Base-by-base conservation (phyloP, 1,284 basidiomycete genomes). In the Trametes sp. region DNA sequence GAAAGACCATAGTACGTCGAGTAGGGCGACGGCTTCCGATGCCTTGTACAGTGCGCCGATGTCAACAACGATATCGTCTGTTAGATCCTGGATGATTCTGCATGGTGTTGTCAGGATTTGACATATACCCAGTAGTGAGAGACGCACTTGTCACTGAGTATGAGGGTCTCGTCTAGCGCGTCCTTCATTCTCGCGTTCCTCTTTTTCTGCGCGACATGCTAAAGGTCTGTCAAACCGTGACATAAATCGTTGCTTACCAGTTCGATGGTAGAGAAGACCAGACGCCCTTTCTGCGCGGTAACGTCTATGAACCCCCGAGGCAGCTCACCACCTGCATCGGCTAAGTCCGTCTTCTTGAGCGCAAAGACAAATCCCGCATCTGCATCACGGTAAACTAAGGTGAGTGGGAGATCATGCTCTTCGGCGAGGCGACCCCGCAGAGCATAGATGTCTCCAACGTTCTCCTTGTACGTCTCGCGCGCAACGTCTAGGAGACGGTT, bases 401-500 rank as follows among this genome's bases (percentile, higher is more conserved):
- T 81, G 19, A 95, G 72, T 0, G 89, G 87, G 1, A 95, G 75
- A 2, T 80, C 81, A 65, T 92, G 84, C 59, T 85, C 78, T 59
- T 90, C 84, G 2, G 84, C 80, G 6, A 94, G 76, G 0, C 77
- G 78, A 11, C 80, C 79, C 63, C 84, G 86, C 38, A 95, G 79
- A 54, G 87, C 82, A 64, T 88, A 87, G 52, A 96, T 94, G 70
- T 98, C 95, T 2, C 87, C 84, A 19, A 95, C 82, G 67, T 96
- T 96, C 74, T 98, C 96, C 70, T 91, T 93, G 78, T 92, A 95
- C 0, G 96, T 96, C 72, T 94, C 92, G 9, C 96, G 86, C 0
- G 96, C 96, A 4, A 98, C 93, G 67, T 98, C 96, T 13, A 98
- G 87, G 11, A 97, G 82, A 23, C 87, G 86, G 67, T 95, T 93